Base-by-base conservation (phyloP, 768 basidiomycete species). In the Russula dissimulans region DNA sequence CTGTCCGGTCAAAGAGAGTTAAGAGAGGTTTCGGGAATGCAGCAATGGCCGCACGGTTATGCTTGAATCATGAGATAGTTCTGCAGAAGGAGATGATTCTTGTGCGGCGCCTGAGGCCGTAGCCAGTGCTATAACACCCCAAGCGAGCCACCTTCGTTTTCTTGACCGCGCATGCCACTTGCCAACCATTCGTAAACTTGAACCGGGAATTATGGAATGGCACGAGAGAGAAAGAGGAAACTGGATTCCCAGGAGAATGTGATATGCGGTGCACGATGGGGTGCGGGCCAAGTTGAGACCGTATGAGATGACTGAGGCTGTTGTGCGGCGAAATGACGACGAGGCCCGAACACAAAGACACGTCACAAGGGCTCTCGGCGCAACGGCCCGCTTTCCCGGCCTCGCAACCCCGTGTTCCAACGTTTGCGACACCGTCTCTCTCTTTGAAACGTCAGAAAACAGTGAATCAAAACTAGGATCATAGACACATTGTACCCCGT, bases 91-190 rank as follows among this genome's bases (percentile, higher is more conserved):
- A 29, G 48, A 45, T 14, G 54, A 50, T 26, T 65, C 61, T 52
- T 61, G 65, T 3, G 67, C 66, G 0, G 65, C 65, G 50, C 65
- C 46, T 3, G 70, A 66, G 12, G 67, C 54, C 5, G 65, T 65
- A 12, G 69, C 69, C 26, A 71, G 61, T 11, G 69, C 69, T 14
- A 71, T 66, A 14, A 74, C 42, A 14, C 68, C 69, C 41, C 71
- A 71, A 1, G 71, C 67, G 47, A 71, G 67, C 56, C 69, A 69
- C 36, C 65, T 68, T 3, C 71, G 68, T 60, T 70, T 74, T 47
- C 66, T 58, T 61, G 55, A 51, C 18, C 15, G 9, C 31, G 22
- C 60, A 56, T 61, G 60, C 18, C 54, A 38, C 29, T 61, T 61
- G 49, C 38, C 34, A 38, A 52, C 55, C 60, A 61, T 61, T 51